Evolutionary conservation across 73 alveolate species (phyloP).

Genomic region (Urostyla sp.): DNA sequence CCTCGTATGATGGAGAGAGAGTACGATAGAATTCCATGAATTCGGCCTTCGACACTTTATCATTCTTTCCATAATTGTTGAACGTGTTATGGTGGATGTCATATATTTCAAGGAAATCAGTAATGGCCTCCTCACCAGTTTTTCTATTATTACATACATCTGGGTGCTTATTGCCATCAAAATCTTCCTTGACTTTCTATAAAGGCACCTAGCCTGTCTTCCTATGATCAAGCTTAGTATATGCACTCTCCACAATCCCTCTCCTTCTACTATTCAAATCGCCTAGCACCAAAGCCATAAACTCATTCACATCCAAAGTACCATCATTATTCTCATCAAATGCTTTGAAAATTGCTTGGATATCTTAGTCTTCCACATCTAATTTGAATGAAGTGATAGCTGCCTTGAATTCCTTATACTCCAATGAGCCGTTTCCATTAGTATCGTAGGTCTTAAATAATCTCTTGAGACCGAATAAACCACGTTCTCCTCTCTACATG

Average conservation of each 20-base stretch:
- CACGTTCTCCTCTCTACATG: slow-evolving; percentile 80
- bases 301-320: slow-evolving; percentile 65
- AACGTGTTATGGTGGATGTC: slow-evolving; percentile 69
- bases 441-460: slow-evolving; percentile 48
- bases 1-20: slow-evolving; percentile 48
- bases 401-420: slow-evolving; percentile 48
- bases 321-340: slow-evolving; percentile 64
- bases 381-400: slow-evolving; percentile 64
- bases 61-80: slow-evolving; percentile 33
- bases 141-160: slow-evolving; percentile 80
- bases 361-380: slow-evolving; percentile 56
- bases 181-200: slow-evolving; percentile 53
- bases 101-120: slow-evolving; percentile 73
- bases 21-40: slow-evolving; percentile 70
- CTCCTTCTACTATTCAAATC: slow-evolving; percentile 73
- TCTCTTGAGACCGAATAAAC: slow-evolving; percentile 75
- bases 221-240: slow-evolving; percentile 67
- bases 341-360: slow-evolving; percentile 55
- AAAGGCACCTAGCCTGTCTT: slow-evolving; percentile 60
- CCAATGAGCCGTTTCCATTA: slow-evolving; percentile 37
- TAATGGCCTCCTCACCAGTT: slow-evolving; percentile 66
- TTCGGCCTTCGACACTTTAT: slow-evolving; percentile 60
- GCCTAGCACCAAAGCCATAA: slow-evolving; percentile 61
- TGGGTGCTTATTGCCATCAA: slow-evolving; percentile 82
- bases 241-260: slow-evolving; percentile 70